Percentiles rank a stretch among this genome's conserved stretches.
phyloP scores from a whole-genome alignment of 2,329 filamentous ascomycete genomes.

The Xylariaceae sp. region DNA sequence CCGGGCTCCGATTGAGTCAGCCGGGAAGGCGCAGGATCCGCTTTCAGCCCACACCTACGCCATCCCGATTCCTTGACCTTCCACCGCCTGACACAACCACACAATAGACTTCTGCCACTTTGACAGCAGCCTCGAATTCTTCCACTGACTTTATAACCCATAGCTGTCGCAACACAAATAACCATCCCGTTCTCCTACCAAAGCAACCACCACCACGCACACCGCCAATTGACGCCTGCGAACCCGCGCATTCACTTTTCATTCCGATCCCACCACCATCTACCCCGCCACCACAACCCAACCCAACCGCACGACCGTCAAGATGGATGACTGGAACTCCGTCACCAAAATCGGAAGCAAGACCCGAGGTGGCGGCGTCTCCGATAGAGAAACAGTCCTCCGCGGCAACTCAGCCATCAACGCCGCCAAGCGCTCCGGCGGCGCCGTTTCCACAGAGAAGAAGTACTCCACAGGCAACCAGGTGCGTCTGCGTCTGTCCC shows the following conservation, averaged over 20 bases:
- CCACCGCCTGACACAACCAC: slow-evolving; percentile 24
- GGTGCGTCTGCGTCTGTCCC: slow-evolving; percentile 52
- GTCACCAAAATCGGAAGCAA: slow-evolving; percentile 94
- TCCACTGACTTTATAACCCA: too few relatives aligned
- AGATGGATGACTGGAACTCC: slow-evolving; percentile 78
- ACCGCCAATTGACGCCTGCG: background rate
- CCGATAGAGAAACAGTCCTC: slow-evolving; percentile 80
- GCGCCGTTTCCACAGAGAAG: slow-evolving; percentile 84
- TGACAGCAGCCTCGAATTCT: background rate
- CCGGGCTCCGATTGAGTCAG: slow-evolving; percentile 33
- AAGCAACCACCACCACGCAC: background rate
- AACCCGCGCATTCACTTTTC: background rate
- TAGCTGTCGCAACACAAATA: background rate
- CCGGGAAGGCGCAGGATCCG: slow-evolving; percentile 19
- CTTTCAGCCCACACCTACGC: slow-evolving; percentile 28
- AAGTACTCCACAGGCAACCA: slow-evolving; percentile 76
- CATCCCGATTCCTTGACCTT: slow-evolving; percentile 32
- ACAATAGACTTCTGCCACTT: slow-evolving; percentile 1
- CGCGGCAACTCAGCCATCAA: slow-evolving; percentile 82
- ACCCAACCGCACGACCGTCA: slow-evolving; percentile 42
- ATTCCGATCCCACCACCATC: slow-evolving; percentile 5
- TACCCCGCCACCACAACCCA: slow-evolving; percentile 26
- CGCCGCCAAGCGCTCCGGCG: slow-evolving; percentile 79
- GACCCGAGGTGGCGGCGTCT: slow-evolving; percentile 63
- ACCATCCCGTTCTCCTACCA: background rate